Base-by-base conservation (phyloP, 495 filamentous ascomycete species). In the Paragyromitra xinjiangensis region DNA sequence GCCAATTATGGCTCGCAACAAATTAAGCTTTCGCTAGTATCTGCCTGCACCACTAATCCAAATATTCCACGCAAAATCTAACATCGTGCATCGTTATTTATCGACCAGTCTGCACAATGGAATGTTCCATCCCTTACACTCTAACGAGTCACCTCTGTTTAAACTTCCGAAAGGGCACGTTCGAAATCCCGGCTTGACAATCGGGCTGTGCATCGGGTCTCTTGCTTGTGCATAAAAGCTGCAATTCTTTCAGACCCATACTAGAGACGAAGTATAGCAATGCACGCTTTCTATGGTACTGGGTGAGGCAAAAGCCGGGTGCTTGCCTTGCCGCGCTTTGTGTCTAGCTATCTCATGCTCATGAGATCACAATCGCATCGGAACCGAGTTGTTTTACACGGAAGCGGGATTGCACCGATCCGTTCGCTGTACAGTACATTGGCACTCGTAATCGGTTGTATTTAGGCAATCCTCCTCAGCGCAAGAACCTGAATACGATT, bases 231-330 rank as follows among this genome's bases (percentile, higher is more conserved):
- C 37, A 37, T 11, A 3, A 34, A 39, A 51, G 7, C 8, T 61
- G 45, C 44, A 51, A 34, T 22, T 19, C 29, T 40, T 24, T 26
- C 22, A 50, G 61, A 62, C 9, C 14, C 48, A 34, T 48, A 29
- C 48, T 39, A 7, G 29, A 39, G 19, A 50, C 44, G 29, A 34
- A 70, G 16, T 64, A 66, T 56, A 39, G 48, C 29, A 58, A 58
- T 34, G 37, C 19, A 48, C 50, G 19, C 40, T n/a, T 14, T 63
- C 68, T 71, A 71, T 71, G 69, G 69, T 71, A 64, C 69, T 61
- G 51, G 50, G 62, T 50, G 42, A 11, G 39, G 22, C 56, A 63
- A 64, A 58, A 59, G 42, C 26, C 63, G 71, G 71, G 53, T 67
- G 24, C 14, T 55, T 50, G 24, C 63, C 7, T 59, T 55, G 55